Conservation (phyloP, 2,329 filamentous ascomycete genomes). For the Colletotrichum tabaci region DNA sequence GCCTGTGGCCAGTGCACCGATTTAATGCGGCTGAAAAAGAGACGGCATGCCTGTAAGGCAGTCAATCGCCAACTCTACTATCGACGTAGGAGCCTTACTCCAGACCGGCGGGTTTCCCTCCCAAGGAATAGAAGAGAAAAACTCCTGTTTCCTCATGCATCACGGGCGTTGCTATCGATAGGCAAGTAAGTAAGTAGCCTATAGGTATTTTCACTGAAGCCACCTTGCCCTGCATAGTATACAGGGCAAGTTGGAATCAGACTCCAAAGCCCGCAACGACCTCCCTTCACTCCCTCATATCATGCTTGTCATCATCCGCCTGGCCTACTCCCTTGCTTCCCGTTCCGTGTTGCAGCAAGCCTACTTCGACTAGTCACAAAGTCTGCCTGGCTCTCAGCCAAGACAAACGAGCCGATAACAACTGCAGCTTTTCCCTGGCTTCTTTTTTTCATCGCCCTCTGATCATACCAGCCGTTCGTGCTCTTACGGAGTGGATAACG, state of each 20-base stretch:
- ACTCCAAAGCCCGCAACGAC: not conserved
- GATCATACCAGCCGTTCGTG: too few relatives aligned
- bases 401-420: not conserved
- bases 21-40: slow-evolving; percentile 26
- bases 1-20: slow-evolving; percentile 28
- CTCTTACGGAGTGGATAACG: not conserved
- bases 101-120: slow-evolving; percentile 1
- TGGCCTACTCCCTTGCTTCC: not conserved
- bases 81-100: not conserved
- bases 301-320: not conserved
- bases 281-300: slow-evolving; percentile 21
- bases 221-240: not conserved
- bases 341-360: not conserved
- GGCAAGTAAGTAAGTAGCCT: not conserved
- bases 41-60: not conserved
- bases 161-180: not conserved
- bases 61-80: slow-evolving; percentile 4
- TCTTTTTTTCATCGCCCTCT: not conserved
- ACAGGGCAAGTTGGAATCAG: not conserved
- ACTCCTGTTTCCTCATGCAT: slow-evolving; percentile 19
- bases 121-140: not conserved
- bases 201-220: not conserved
- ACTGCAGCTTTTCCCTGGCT: not conserved
- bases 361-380: not conserved
- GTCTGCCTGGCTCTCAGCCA: not conserved